Base-by-base conservation (phyloP, 768 basidiomycete species). In the Tricholoma saponaceum region DNA sequence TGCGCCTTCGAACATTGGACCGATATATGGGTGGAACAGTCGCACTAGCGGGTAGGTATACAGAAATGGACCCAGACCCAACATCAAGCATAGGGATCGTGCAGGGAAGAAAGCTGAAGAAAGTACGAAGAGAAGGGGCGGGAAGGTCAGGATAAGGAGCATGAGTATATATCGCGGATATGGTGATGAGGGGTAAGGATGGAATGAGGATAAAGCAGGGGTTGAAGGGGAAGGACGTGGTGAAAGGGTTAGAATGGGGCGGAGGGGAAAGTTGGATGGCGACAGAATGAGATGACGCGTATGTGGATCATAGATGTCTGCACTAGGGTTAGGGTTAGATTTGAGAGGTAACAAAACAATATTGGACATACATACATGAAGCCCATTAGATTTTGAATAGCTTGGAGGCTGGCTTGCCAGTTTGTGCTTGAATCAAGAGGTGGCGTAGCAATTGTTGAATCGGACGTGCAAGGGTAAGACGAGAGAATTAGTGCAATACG, bases 331-430 rank as follows among this genome's bases (percentile, higher is more conserved):
- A 35, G 39, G 33, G n/a, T 28, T 28, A 28, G 16, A 70, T 52
- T 26, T 69, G 33, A 62, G 71, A 18, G 23, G 70, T 63, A 61
- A 75, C 59, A 60, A 76, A 59, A 55, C 73, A 57, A 61, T 69
- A 62, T 70, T 81, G 61, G 74, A 75, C 89, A 62, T 70, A 75
- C 89, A 62, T 70, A 94, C 90, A 86, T 73, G 5, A 81, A 73
- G 5, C 92, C 92, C 92, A 95, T 95, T 28, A 95, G 80, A 62
- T 95, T 95, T 67, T 95, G 93, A 26, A 95, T 89, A 1, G 80
- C 93, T 71, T 95, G 92, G 2, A 95, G 74, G 60, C 94, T 96
- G 16, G 89, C 87, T 58, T 89, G 87, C 86, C 91, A 95, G 57
- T 90, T 88, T 0, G 85, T 79, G 18, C 16, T 43, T 9, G 84